Evolutionary conservation across 2,329 filamentous ascomycete genomes (phyloP).

Genomic region (Thermothelomyces thermophilus): DNA sequence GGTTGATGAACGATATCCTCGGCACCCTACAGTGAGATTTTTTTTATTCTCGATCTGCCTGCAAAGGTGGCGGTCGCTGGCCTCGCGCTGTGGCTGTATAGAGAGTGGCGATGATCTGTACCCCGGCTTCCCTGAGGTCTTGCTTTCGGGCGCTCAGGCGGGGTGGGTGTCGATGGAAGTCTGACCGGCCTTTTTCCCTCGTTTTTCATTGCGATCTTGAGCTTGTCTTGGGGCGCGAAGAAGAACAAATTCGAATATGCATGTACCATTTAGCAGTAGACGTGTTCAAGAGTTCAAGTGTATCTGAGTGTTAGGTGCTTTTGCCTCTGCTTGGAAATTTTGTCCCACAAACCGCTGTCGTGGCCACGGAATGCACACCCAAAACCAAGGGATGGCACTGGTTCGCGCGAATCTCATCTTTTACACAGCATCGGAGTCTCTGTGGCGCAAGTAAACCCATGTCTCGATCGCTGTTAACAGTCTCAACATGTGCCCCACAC

Average conservation of each 20-base stretch:
- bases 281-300: too few species aligned
- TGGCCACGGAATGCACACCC: too few species aligned
- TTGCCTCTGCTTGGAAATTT: too few species aligned
- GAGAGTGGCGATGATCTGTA: slow-evolving; percentile 94
- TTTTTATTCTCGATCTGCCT: slow-evolving; percentile 54
- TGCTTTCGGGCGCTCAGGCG: slow-evolving; percentile 68
- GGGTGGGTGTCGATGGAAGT: slow-evolving; percentile 84
- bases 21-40: slow-evolving; percentile 75
- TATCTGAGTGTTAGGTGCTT: too few species aligned
- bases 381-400: too few species aligned
- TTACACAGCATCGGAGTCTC: too few species aligned
- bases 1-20: slow-evolving; percentile 91
- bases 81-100: slow-evolving; percentile 52
- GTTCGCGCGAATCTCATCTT: too few species aligned
- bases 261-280: neutral
- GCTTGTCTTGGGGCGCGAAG: slow-evolving; percentile 44
- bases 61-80: slow-evolving; percentile 51
- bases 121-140: slow-evolving; percentile 56
- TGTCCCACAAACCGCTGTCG: too few species aligned
- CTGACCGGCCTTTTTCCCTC: slow-evolving; percentile 66
- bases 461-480: too few species aligned
- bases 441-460: too few species aligned
- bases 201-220: slow-evolving; percentile 50
- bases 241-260: slow-evolving; percentile 34
- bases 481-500: too few species aligned